These are phyloP conservation scores for Pseudonectria foliicola DNA, from an alignment of 2,329 filamentous ascomycete genomes.

Conservation along the genomic window DNA sequence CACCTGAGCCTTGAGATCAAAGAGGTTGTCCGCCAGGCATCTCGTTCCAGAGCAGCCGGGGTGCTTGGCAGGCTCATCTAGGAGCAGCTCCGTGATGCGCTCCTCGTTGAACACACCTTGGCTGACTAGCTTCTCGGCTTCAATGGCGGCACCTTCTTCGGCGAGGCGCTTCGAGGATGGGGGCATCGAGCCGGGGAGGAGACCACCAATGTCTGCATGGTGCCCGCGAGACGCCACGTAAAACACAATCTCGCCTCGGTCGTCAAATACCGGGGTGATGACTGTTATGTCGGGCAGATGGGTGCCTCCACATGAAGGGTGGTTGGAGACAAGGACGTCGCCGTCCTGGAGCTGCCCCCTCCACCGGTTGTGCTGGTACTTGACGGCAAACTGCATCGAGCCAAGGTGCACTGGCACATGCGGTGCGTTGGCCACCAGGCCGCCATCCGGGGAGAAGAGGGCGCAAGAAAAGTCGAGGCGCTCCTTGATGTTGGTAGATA, in stretches of 20 bases:
- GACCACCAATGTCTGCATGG: constrained; percentile 57
- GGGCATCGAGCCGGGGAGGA: constrained; percentile 77
- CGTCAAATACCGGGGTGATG: constrained; percentile 51
- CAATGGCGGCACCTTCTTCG: constrained; percentile 59
- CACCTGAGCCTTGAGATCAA: constrained; percentile 80
- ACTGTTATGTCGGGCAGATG: constrained; percentile 37
- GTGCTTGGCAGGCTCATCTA: constrained; percentile 65
- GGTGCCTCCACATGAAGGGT: constrained; percentile 28
- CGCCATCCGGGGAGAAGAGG: constrained; percentile 66
- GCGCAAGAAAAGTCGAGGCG: constrained; percentile 76
- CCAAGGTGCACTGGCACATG: constrained; percentile 72
- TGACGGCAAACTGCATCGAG: constrained; percentile 72
- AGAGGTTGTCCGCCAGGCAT: constrained; percentile 75
- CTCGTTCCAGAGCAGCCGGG: constrained; percentile 72
- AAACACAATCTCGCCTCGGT: constrained; percentile 26
- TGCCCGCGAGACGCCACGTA: constrained; percentile 25
- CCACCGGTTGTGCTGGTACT: constrained; percentile 64
- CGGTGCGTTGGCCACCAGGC: constrained; percentile 67
- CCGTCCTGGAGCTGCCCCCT: constrained; percentile 31
- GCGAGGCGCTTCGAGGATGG: constrained; percentile 60
- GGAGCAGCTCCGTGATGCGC: constrained; percentile 63
- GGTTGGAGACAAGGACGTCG: constrained; percentile 31
- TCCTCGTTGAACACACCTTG: constrained; percentile 74
- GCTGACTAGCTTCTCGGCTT: constrained; percentile 64
- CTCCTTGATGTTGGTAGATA: constrained; percentile 75